Base-by-base conservation (phyloP, 139 green algal species). In the Haematococcus sp. region DNA sequence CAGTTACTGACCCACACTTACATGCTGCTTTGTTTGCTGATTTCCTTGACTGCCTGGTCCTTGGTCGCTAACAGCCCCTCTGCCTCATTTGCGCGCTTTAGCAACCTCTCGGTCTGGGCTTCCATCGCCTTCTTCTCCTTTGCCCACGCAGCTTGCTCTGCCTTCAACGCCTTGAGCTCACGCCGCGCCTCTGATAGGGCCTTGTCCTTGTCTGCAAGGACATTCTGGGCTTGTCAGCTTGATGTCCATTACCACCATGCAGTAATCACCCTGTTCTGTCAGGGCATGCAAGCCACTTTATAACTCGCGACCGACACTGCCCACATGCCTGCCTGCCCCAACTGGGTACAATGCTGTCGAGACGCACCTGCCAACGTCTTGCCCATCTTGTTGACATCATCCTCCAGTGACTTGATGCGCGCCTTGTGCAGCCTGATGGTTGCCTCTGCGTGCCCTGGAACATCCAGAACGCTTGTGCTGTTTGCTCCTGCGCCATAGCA, bases 381-480 rank as follows among this genome's bases (percentile, higher is more conserved):
- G 31, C 70, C 68, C 35, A 75, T 63, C 35, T 70, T 74, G 28
- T 34, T 23, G 46, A 91, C 33, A 32, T 88, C 83, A 16, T 81
- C 75, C 33, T 85, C 76, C 32, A 90, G 73, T 11, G 77, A 76
- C 56, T 68, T 66, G 5, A 90, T 75, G 32, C 82, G 74, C 2
- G 83, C 83, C 34, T 87, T 90, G 54, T 89, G 85, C 44, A 92
- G 71, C 54, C 85, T 70, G 3, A 90, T 32, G 2, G 76, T 82
- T 5, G 81, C 81, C 25, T 85, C 75, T 35, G 77, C 69, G 46
- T 87, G 73, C 0, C 77, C 79, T 44, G 84, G 81, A 27, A 87
- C 79, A 31, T 90, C 84, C 28, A 90, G 76, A 25, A 54, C 30
- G 22, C 46, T 52, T n/a, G 31, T 40, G 61, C 58, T 46, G 17